Percentiles rank a stretch among this genome's conserved stretches.
phyloP scores from a whole-genome alignment of 257 asterid genomes.

The Pogostemon cablin region DNA sequence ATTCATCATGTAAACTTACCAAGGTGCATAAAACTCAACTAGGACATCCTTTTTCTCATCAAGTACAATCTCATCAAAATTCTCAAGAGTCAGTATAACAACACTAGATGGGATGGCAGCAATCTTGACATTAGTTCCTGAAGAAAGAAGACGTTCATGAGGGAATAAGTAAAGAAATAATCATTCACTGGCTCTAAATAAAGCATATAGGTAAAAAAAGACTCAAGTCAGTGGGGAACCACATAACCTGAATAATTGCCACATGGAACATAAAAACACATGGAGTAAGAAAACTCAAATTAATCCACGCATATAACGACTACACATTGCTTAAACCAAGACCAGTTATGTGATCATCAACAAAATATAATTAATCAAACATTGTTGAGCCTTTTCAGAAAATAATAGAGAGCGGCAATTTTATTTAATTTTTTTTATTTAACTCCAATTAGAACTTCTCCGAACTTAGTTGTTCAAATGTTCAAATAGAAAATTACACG shows the following conservation, averaged over 20 bases:
- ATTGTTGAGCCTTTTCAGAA: not conserved
- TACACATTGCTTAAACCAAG: slow-evolving; percentile 22
- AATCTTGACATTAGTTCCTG: slow-evolving; percentile 90
- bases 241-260: not conserved
- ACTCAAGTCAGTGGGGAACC: not conserved
- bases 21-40: slow-evolving; percentile 96
- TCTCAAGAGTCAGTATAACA: slow-evolving; percentile 69
- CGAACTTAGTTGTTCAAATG: not conserved
- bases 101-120: slow-evolving; percentile 76
- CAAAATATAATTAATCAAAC: slow-evolving; percentile 17
- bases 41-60: slow-evolving; percentile 80
- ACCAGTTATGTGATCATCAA: slow-evolving; percentile 11
- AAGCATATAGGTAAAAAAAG: not conserved
- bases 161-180: slow-evolving; percentile 18
- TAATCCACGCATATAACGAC: slow-evolving; percentile 4
- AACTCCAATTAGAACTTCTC: not conserved
- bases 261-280: slow-evolving; percentile 1
- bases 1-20: slow-evolving; percentile 49
- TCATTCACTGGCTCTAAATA: not conserved
- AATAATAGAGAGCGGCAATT: not conserved
- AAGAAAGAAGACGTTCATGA: slow-evolving; percentile 23
- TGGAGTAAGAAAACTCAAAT: slow-evolving; percentile 5
- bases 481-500: not conserved
- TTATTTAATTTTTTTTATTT: too few species aligned
- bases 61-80: slow-evolving; percentile 78